A percentile compares a stretch with the other conserved stretches of the same genome.
These are phyloP conservation scores for Hanseniaspora taiwanica DNA, from an alignment of 805 yeast genomes.

Conservation along the genomic window DNA sequence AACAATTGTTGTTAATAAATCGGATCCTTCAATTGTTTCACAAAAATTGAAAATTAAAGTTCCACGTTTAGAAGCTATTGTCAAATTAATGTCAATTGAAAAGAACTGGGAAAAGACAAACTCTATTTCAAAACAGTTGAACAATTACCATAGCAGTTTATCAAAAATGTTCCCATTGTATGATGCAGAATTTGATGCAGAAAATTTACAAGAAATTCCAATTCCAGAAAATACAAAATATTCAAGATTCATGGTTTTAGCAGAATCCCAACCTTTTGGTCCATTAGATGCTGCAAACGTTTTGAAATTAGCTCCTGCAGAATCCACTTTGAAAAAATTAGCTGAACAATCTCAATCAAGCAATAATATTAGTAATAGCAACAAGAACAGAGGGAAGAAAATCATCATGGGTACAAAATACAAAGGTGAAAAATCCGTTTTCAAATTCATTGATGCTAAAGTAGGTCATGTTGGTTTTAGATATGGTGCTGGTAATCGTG, in stretches of 20 bases:
- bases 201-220: conserved; percentile 89
- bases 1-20: conserved; percentile 38
- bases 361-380: conserved; percentile 12
- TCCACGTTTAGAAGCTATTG: conserved; percentile 81
- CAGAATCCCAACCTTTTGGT: conserved; percentile 92
- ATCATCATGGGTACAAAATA: conserved; percentile 42
- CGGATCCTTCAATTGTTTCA: conserved; percentile 61
- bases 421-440: conserved; percentile 57
- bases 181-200: conserved; percentile 32
- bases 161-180: conserved; percentile 74
- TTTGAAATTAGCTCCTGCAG: conserved; percentile 79
- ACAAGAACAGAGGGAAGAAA: conserved; percentile 20
- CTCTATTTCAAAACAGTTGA: conserved; percentile 40
- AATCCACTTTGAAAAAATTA: conserved; percentile 56
- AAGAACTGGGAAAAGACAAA: conserved; percentile 39
- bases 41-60: conserved; percentile 67
- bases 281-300: conserved; percentile 88
- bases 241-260: conserved; percentile 75
- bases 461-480: conserved; percentile 83
- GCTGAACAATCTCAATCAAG: conserved; percentile 44
- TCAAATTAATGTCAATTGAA: conserved; percentile 56
- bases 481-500: conserved; percentile 84
- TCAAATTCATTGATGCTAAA: conserved; percentile 63
- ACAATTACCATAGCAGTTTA: conserved; percentile 46
- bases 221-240: conserved; percentile 70